Evolutionary conservation across 768 basidiomycete genomes (phyloP).

Genomic region (Xerocomellus amylosporus): DNA sequence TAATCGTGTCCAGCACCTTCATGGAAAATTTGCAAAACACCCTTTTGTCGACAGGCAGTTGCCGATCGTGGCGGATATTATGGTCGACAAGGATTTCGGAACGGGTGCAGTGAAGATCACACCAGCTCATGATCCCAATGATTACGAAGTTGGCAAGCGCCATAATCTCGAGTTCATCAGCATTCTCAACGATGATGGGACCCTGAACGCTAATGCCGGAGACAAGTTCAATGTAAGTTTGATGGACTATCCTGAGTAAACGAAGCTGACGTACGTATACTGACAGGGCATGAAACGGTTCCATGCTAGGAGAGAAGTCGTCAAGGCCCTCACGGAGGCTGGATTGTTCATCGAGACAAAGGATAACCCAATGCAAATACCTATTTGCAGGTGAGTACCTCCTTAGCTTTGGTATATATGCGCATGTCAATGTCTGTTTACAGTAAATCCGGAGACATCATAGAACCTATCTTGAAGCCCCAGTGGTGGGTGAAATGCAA

Average conservation of each 20-base stretch:
- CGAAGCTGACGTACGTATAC: neutral
- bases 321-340: slow-evolving; percentile 77
- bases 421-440: slow-evolving; percentile 2
- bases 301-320: slow-evolving; percentile 82
- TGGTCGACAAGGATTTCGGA: slow-evolving; percentile 94
- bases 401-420: neutral
- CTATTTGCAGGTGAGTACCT: slow-evolving; percentile 70
- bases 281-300: slow-evolving; percentile 93
- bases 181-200: slow-evolving; percentile 95
- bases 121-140: slow-evolving; percentile 95
- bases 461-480: slow-evolving; percentile 92
- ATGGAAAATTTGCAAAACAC: slow-evolving; percentile 87
- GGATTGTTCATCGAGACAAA: slow-evolving; percentile 88
- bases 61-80: slow-evolving; percentile 83
- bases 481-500: slow-evolving; percentile 99
- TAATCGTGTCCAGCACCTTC: slow-evolving; percentile 61
- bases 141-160: slow-evolving; percentile 89
- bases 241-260: neutral
- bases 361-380: slow-evolving; percentile 97
- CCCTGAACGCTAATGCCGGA: slow-evolving; percentile 88
- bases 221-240: slow-evolving; percentile 60
- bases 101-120: slow-evolving; percentile 99
- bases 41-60: slow-evolving; percentile 86
- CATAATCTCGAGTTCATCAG: slow-evolving; percentile 92
- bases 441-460: slow-evolving; percentile 95